These are phyloP conservation scores for Sporothrix phasma DNA, from an alignment of 2,329 filamentous ascomycete species.

Conservation along the genomic window DNA sequence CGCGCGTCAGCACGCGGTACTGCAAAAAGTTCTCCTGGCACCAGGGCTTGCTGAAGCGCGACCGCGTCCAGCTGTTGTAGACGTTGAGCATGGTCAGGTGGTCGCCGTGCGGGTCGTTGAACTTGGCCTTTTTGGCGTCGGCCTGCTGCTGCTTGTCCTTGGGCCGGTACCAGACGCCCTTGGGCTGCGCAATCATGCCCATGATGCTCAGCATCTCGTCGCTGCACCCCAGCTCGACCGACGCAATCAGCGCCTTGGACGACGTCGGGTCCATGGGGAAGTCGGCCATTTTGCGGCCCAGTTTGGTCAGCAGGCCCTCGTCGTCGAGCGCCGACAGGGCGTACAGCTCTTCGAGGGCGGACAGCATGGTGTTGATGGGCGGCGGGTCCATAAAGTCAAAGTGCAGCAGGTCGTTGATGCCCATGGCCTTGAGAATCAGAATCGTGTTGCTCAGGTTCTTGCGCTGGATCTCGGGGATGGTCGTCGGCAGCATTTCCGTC, in stretches of 20 bases:
- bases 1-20: slow-evolving; percentile 75
- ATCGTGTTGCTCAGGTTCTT: slow-evolving; percentile 91
- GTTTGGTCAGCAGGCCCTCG: slow-evolving; percentile 81
- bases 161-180: slow-evolving; percentile 80
- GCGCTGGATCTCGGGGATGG: slow-evolving; percentile 91
- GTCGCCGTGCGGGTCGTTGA: slow-evolving; percentile 89
- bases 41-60: slow-evolving; percentile 75
- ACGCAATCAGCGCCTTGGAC: slow-evolving; percentile 74
- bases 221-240: slow-evolving; percentile 77
- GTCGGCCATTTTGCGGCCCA: slow-evolving; percentile 95
- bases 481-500: slow-evolving; percentile 92
- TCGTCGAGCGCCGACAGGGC: slow-evolving; percentile 86
- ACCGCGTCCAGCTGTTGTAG: slow-evolving; percentile 92
- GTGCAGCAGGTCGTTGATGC: slow-evolving; percentile 92
- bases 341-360: slow-evolving; percentile 89
- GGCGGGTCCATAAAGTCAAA: slow-evolving; percentile 99
- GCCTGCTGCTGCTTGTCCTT: slow-evolving; percentile 96
- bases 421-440: slow-evolving; percentile 97
- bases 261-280: slow-evolving; percentile 95
- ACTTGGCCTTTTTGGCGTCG: slow-evolving; percentile 95
- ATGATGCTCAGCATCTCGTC: slow-evolving; percentile 94
- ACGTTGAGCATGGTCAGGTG: slow-evolving; percentile 93
- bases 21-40: slow-evolving; percentile 98
- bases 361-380: slow-evolving; percentile 95
- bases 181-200: slow-evolving; percentile 76